A percentile compares a stretch with the other conserved stretches of the same genome.
phyloP scores from a whole-genome alignment of 2,329 filamentous ascomycete species.

The Talaromyces verruculosus region DNA sequence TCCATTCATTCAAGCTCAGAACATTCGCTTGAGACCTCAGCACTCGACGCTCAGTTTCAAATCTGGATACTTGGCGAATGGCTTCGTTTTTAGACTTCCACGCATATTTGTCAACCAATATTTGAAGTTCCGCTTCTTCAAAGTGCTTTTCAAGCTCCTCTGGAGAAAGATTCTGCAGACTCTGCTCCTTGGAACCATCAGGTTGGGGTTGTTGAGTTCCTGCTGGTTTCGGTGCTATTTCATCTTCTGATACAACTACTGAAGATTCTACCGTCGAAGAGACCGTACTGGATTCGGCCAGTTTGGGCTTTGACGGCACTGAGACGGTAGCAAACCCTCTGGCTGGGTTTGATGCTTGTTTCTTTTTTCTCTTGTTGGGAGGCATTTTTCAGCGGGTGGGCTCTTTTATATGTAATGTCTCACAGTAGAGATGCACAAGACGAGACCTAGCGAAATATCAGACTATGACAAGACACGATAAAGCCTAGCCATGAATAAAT shows the following conservation, averaged over 20 bases:
- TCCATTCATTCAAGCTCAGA: slow-evolving; percentile 73
- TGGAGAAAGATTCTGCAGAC: slow-evolving; percentile 63
- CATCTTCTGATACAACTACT: slow-evolving; percentile 34
- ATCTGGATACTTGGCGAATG: slow-evolving; percentile 69
- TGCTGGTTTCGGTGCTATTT: slow-evolving; percentile 21
- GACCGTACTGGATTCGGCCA: slow-evolving; percentile 37
- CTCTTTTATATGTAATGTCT: slow-evolving; percentile 1
- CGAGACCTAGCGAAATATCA: not conserved
- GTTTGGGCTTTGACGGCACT: slow-evolving; percentile 76
- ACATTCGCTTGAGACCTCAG: slow-evolving; percentile 75
- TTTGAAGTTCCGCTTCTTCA: slow-evolving; percentile 85
- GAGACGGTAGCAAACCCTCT: slow-evolving; percentile 94
- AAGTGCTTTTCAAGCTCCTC: slow-evolving; percentile 89
- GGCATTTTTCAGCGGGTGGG: slow-evolving; percentile 58
- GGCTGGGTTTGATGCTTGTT: slow-evolving; percentile 80
- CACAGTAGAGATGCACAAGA: not conserved
- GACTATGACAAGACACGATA: not conserved
- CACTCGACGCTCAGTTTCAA: slow-evolving; percentile 82
- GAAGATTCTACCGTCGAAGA: slow-evolving; percentile 30
- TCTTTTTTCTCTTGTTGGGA: slow-evolving; percentile 81
- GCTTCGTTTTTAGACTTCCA: slow-evolving; percentile 77
- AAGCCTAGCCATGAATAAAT: not conserved
- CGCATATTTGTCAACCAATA: slow-evolving; percentile 80
- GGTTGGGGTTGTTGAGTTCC: slow-evolving; percentile 25
- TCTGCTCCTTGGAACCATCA: slow-evolving; percentile 28